Base-by-base conservation (phyloP, 1,139 yeast genomes). In the Hyphopichia khmerensis region DNA sequence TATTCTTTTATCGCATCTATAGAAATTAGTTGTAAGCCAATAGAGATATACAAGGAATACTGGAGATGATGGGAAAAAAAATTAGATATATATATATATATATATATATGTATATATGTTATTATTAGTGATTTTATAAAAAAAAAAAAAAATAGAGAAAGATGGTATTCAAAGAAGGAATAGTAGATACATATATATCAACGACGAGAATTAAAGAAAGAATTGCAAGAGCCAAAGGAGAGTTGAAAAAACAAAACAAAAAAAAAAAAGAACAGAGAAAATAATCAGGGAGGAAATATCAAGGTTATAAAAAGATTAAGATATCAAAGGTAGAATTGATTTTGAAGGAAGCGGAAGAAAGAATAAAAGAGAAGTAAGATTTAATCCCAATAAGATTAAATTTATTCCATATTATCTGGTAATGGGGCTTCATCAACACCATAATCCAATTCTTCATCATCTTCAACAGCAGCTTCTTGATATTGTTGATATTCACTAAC, bases 401-500 rank as follows among this genome's bases (percentile, higher is more conserved):
- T 40, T 57, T 67, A 67, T 54, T 70, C 77, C 69, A 71, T 58
- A 52, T 69, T 73, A 58, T 80, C 85, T 44, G 80, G 84, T 60
- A 77, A 63, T 48, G 80, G 80, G 49, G 71, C 80, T 57, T 80
- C 87, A 55, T 80, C 84, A 47, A 76, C 86, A 39, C 41, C 41
- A 60, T 79, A 82, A 42, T 83, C 91, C 59, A 80, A 65, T 49
- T 80, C 85, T 56, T 80, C 86, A 48, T 80, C 87, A 55, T 87
- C 95, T 47, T 82, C 86, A 49, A 83, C 77, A 46, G 82, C 77
- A 35, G 89, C 93, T 53, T 85, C 93, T 75, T 88, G 96, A 73
- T 89, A 88, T 72, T 89, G 96, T 72, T 87, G 95, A 66, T 88
- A 88, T 68, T 89, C 96, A 59, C 84, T 80, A 46, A 89, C 90